These are phyloP conservation scores for Verticillium nonalfalfae DNA, from an alignment of 2,329 filamentous ascomycete species.

Conservation along the genomic window DNA sequence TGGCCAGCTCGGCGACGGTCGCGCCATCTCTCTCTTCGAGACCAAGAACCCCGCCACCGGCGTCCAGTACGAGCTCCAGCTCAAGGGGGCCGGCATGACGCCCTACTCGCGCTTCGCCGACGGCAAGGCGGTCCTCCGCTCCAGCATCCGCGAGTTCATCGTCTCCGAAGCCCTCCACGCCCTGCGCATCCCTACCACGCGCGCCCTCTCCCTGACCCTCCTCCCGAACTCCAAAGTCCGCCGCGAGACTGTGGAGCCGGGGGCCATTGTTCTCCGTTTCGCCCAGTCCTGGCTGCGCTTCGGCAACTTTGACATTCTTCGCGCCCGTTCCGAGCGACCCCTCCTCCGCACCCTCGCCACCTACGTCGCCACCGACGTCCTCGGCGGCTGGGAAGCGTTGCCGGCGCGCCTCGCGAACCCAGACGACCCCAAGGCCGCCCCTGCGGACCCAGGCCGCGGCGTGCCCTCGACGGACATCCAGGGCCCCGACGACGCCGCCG, in stretches of 20 bases:
- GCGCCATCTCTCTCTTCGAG: slow-evolving; percentile 93
- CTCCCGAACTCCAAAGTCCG: slow-evolving; percentile 66
- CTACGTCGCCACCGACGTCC: slow-evolving; percentile 83
- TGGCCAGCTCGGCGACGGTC: slow-evolving; percentile 88
- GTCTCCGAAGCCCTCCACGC: slow-evolving; percentile 87
- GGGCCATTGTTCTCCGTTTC: slow-evolving; percentile 87
- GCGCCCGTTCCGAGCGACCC: slow-evolving; percentile 71
- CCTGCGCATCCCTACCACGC: slow-evolving; percentile 76
- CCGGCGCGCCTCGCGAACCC: slow-evolving; percentile 53
- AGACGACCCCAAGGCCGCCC: slow-evolving; percentile 39
- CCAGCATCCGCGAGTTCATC: slow-evolving; percentile 89
- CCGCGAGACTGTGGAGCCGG: slow-evolving; percentile 78
- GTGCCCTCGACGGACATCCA: slow-evolving; percentile 55
- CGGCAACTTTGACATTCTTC: slow-evolving; percentile 92
- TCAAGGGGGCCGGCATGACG: slow-evolving; percentile 90
- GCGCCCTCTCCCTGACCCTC: slow-evolving; percentile 76
- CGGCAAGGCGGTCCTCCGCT: slow-evolving; percentile 86
- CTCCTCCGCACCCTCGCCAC: slow-evolving; percentile 69
- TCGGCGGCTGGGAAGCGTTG: slow-evolving; percentile 80
- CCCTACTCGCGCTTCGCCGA: slow-evolving; percentile 96
- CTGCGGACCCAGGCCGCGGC: slow-evolving; percentile 35
- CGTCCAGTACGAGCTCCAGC: slow-evolving; percentile 80
- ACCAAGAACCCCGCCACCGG: slow-evolving; percentile 66
- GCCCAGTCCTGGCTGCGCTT: slow-evolving; percentile 88
- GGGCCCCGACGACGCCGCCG: slow-evolving; percentile 59